A percentile compares a stretch with the other conserved stretches of the same genome.
Conservation (phyloP, 768 basidiomycete genomes). For the Serendipita vermifera region DNA sequence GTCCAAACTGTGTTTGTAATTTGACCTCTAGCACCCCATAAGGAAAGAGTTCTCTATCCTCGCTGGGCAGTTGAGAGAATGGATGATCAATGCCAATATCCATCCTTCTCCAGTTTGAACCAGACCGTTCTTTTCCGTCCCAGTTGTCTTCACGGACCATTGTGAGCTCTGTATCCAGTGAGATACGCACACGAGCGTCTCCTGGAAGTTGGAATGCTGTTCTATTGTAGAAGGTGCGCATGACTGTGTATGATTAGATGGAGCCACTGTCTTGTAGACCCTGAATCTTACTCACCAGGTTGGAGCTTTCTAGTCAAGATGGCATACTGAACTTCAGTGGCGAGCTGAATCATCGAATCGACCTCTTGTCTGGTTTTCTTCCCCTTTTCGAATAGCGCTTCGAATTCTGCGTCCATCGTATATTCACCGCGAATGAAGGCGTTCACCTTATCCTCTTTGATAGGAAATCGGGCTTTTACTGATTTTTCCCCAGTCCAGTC, state of each 20-base stretch:
- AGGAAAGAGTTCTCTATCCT: slow-evolving; percentile 90
- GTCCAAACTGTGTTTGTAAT: slow-evolving; percentile 88
- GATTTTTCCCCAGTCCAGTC: slow-evolving; percentile 93
- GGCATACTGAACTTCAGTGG: slow-evolving; percentile 93
- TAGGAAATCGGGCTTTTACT: slow-evolving; percentile 56
- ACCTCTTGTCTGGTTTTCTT: slow-evolving; percentile 90
- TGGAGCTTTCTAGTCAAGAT: slow-evolving; percentile 64
- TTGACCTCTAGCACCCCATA: slow-evolving; percentile 97
- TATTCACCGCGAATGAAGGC: slow-evolving; percentile 82
- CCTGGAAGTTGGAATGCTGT: slow-evolving; percentile 98
- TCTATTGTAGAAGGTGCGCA: slow-evolving; percentile 96
- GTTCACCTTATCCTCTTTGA: slow-evolving; percentile 89
- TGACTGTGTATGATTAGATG: slow-evolving; percentile 37
- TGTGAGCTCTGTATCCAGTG: slow-evolving; percentile 90
- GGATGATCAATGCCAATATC: slow-evolving; percentile 91
- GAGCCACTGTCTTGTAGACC: not conserved
- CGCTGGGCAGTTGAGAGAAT: slow-evolving; percentile 56
- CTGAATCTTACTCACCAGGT: slow-evolving; percentile 49
- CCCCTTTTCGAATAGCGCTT: slow-evolving; percentile 69
- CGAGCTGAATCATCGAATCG: slow-evolving; percentile 88
- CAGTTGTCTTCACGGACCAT: slow-evolving; percentile 95
- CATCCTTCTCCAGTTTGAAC: slow-evolving; percentile 84
- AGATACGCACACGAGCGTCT: slow-evolving; percentile 96
- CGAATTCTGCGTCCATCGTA: slow-evolving; percentile 87
- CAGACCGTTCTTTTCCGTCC: slow-evolving; percentile 67